Evolutionary conservation across 345 rosid species (phyloP).

Genomic region (Euclidium syriacum): DNA sequence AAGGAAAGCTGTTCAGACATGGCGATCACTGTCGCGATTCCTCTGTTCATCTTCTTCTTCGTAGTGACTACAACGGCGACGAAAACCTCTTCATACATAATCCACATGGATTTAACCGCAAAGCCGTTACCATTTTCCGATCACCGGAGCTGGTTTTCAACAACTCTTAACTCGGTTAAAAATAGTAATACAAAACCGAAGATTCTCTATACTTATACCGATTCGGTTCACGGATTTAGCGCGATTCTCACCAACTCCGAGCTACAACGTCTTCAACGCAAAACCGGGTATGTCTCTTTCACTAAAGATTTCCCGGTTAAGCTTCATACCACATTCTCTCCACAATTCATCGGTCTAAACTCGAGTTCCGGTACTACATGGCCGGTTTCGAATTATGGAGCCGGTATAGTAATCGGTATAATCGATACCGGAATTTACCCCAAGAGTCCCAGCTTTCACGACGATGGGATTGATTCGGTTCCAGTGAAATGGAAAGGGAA

Average conservation of each 20-base stretch:
- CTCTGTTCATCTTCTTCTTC: background rate
- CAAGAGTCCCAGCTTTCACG: conserved; percentile 30
- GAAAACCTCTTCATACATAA: conserved; percentile 20
- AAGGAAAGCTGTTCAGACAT: background rate
- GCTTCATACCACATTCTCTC: conserved; percentile 30
- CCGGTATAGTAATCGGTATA: conserved; percentile 32
- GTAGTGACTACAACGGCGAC: background rate
- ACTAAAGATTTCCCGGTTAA: conserved; percentile 24
- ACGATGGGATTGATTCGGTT: conserved; percentile 21
- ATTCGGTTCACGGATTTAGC: conserved; percentile 38
- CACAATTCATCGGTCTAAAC: conserved; percentile 23
- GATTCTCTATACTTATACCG: conserved; percentile 33
- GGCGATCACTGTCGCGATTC: background rate
- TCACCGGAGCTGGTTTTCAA: conserved; percentile 28
- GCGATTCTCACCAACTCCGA: conserved; percentile 33
- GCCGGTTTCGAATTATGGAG: conserved; percentile 30
- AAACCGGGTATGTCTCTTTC: conserved; percentile 35
- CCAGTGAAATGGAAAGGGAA: conserved; percentile 41
- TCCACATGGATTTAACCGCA: conserved; percentile 28
- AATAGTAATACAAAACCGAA: conserved; percentile 8
- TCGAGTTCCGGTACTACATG: conserved; percentile 26
- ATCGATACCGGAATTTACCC: conserved; percentile 48
- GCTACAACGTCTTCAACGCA: conserved; percentile 32
- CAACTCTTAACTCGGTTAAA: conserved; percentile 23
- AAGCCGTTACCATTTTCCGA: conserved; percentile 29